phyloP scores from a whole-genome alignment of 805 yeast species.

The Lachancea sp. region DNA sequence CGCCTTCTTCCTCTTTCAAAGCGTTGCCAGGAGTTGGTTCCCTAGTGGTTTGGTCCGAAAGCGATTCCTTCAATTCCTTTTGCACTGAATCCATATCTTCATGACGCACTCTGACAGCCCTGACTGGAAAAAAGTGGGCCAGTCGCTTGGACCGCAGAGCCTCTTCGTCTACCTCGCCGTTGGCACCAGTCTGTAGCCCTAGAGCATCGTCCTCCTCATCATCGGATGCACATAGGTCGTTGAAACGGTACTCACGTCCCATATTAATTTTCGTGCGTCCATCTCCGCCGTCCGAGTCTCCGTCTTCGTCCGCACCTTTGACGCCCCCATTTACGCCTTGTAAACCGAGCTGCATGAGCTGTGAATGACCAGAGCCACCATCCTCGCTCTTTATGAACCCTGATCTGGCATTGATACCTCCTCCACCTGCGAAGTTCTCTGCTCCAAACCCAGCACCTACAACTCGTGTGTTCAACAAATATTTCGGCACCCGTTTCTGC shows the following conservation, averaged over 20 bases:
- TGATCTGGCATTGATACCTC: slow-evolving; percentile 19
- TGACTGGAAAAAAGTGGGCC: slow-evolving; percentile 53
- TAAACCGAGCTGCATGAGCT: slow-evolving; percentile 21
- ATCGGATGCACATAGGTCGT: slow-evolving; percentile 16
- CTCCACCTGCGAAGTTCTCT: slow-evolving; percentile 38
- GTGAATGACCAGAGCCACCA: slow-evolving; percentile 12
- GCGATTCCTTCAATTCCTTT: slow-evolving; percentile 25
- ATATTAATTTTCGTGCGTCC: slow-evolving; percentile 46
- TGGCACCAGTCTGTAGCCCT: slow-evolving; percentile 16
- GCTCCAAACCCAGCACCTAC: slow-evolving; percentile 67
- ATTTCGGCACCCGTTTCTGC: slow-evolving; percentile 27
- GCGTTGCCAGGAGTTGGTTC: slow-evolving; percentile 25
- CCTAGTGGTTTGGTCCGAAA: slow-evolving; percentile 21
- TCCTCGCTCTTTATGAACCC: slow-evolving; percentile 23
- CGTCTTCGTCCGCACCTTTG: slow-evolving; percentile 30
- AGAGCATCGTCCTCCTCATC: slow-evolving; percentile 14
- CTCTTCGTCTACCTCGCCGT: slow-evolving; percentile 23
- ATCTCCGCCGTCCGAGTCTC: slow-evolving; percentile 23
- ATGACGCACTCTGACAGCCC: slow-evolving; percentile 52
- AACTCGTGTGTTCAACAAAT: slow-evolving; percentile 44
- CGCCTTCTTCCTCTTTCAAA: not conserved
- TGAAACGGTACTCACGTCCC: slow-evolving; percentile 50
- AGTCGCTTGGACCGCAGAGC: slow-evolving; percentile 22
- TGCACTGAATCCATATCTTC: slow-evolving; percentile 35
- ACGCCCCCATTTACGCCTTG: slow-evolving; percentile 12